Base-by-base conservation (phyloP, 208 protist species). In the Strigomonas culicis region DNA sequence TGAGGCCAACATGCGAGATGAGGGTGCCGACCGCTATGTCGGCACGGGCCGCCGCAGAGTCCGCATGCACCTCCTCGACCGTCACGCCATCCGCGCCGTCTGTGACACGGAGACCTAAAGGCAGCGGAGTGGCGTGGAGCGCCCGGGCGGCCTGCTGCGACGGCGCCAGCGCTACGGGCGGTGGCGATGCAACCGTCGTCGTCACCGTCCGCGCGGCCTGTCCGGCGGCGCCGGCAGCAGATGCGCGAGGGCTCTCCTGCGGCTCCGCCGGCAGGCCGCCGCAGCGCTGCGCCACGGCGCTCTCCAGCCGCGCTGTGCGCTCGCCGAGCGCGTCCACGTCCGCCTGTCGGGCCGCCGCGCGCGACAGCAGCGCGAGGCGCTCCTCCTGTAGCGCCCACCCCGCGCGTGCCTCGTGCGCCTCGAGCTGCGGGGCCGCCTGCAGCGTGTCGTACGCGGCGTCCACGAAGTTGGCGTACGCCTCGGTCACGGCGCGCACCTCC, bases 1-100 rank as follows among this genome's bases (percentile, higher is more conserved):
- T 72, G 25, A 59, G 63, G 2, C 74, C 77, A 0, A 85, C 75
- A 49, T 84, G 80, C 30, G 80, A 85, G 22, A 90, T 74, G 60
- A 90, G 75, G 27, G 59, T 70, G 17, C 80, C 80, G 15, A 57
- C 53, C 8, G 47, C 21, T 13, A 90, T 59, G 4, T 63, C 58
- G 10, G 59, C 61, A n/a, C 51, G 31, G 10, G 56, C 63, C 4
- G 77, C 77, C 10, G 27, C 27, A 0, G 80, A 90, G 39, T 61
- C 66, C 19, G 69, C 51, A 19, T 17, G 34, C 32, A 86, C 77
- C 2, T 28, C 11, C 17, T 39, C 36, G 10, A 90, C 66, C 52
- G 77, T 69, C 13, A 90, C 53, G 24, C 83, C 79, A n/a, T 84
- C 74, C 56, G n/a, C 52, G 58, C 50, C 22, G 47, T 28, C 19